phyloP scores from a whole-genome alignment of 768 basidiomycete species.

The Paxillus rubicundulus region DNA sequence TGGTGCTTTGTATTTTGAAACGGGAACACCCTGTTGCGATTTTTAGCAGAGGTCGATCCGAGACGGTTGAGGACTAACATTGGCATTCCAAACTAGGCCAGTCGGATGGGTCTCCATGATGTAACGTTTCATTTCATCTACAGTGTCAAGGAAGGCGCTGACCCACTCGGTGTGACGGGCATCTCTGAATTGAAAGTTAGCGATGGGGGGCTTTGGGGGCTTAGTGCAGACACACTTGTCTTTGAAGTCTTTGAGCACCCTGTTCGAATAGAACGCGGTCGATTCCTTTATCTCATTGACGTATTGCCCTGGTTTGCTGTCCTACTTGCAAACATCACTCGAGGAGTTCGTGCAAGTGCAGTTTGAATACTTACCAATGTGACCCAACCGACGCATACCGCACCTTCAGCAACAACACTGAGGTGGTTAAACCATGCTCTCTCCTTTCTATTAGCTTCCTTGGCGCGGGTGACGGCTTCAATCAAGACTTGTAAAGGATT shows the following conservation, averaged over 20 bases:
- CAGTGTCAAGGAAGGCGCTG: constrained; percentile 58
- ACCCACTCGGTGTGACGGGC: constrained; percentile 89
- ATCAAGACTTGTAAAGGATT: constrained; percentile 69
- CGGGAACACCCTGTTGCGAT: constrained; percentile 50
- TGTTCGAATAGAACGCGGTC: constrained; percentile 84
- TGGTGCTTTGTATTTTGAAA: constrained; percentile 50
- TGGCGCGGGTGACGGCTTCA: constrained; percentile 72
- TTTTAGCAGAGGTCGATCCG: not conserved
- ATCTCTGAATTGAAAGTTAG: constrained; percentile 53
- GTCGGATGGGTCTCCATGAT: constrained; percentile 82
- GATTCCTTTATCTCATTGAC: constrained; percentile 85
- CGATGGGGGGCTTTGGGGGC: not conserved
- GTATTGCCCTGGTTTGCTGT: constrained; percentile 78
- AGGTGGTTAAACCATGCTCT: constrained; percentile 83
- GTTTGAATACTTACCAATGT: constrained; percentile 54
- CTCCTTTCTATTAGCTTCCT: constrained; percentile 77
- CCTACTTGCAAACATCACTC: constrained; percentile 26
- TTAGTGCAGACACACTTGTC: constrained; percentile 64
- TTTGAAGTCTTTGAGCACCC: constrained; percentile 89
- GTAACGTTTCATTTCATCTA: constrained; percentile 82
- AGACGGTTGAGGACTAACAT: constrained; percentile 41
- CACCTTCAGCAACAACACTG: constrained; percentile 78
- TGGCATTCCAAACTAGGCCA: constrained; percentile 86
- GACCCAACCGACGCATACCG: constrained; percentile 84
- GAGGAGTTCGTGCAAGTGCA: not conserved